A percentile compares a stretch with the other conserved stretches of the same genome.
Evolutionary conservation across 1,139 yeast genomes (phyloP).

Genomic region (Saccharomyces uvarum): DNA sequence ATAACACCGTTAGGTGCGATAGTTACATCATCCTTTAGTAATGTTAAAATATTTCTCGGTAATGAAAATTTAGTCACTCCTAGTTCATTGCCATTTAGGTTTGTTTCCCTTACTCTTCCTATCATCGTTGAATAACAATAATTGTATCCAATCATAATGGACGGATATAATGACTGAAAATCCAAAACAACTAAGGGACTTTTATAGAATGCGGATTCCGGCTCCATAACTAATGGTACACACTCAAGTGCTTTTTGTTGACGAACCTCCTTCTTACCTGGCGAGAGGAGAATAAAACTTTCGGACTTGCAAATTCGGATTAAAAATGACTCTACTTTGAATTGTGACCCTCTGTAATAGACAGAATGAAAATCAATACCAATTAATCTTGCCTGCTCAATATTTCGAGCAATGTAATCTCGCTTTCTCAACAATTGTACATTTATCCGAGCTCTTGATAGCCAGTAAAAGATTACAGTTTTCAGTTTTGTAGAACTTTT

Average conservation of each 20-base stretch:
- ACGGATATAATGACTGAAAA: conserved; percentile 90
- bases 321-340: conserved; percentile 79
- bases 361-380: conserved; percentile 90
- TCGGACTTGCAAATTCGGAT: conserved; percentile 69
- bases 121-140: conserved; percentile 83
- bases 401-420: conserved; percentile 62
- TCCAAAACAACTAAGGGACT: conserved; percentile 86
- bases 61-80: conserved; percentile 48
- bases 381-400: conserved; percentile 76
- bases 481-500: conserved; percentile 30
- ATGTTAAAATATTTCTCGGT: conserved; percentile 49
- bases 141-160: conserved; percentile 84
- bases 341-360: conserved; percentile 86
- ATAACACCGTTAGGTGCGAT: conserved; percentile 84
- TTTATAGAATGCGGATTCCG: conserved; percentile 73
- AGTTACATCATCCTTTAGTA: conserved; percentile 47
- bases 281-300: conserved; percentile 65
- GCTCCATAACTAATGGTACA: conserved; percentile 88
- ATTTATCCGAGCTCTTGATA: conserved; percentile 42
- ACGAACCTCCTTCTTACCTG: conserved; percentile 73
- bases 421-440: conserved; percentile 49
- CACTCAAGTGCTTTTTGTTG: conserved; percentile 81
- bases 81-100: conserved; percentile 41
- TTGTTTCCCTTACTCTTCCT: conserved; percentile 56
- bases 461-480: conserved; percentile 45